Percentiles rank a stretch among this genome's conserved stretches.
Conservation (phyloP, 495 filamentous ascomycete species). For the Stereocaulon alpinum region DNA sequence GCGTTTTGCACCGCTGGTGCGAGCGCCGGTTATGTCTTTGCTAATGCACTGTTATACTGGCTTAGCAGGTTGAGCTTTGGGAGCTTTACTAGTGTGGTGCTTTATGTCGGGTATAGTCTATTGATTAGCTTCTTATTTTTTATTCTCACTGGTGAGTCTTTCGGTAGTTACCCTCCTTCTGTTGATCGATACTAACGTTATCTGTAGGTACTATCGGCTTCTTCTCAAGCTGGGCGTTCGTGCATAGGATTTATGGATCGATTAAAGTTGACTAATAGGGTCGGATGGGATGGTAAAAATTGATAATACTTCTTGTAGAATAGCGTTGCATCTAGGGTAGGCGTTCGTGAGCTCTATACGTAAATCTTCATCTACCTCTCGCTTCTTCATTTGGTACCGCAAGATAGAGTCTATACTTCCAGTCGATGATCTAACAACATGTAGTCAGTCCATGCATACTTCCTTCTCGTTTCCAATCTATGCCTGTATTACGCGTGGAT, state of each 20-base stretch:
- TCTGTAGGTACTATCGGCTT: conserved; percentile 79
- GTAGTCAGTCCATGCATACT: too few species aligned
- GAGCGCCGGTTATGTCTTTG: conserved; percentile 80
- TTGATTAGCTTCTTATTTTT: conserved; percentile 87
- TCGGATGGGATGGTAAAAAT: background rate
- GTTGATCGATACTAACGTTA: conserved; percentile 17
- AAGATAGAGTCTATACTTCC: too few species aligned
- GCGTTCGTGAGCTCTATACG: background rate
- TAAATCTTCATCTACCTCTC: background rate
- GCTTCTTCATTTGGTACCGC: too few species aligned
- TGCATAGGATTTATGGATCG: conserved; percentile 83
- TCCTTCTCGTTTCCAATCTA: too few species aligned
- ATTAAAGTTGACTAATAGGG: conserved; percentile 79
- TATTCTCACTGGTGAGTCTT: conserved; percentile 73
- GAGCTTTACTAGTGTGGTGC: conserved; percentile 70
- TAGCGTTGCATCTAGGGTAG: background rate
- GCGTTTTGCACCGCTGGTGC: conserved; percentile 81
- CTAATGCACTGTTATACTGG: conserved; percentile 82
- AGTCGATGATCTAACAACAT: too few species aligned
- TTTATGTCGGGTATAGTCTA: conserved; percentile 88
- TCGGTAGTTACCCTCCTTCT: background rate
- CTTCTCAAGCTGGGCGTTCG: conserved; percentile 88
- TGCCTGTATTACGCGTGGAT: background rate
- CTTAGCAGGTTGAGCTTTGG: conserved; percentile 72
- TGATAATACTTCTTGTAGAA: conserved; percentile 8